Evolutionary conservation across 164 flowering plant species (phyloP), one percentile per base, ranked within the genome.

Genomic region (Cinnamomum chago): DNA sequence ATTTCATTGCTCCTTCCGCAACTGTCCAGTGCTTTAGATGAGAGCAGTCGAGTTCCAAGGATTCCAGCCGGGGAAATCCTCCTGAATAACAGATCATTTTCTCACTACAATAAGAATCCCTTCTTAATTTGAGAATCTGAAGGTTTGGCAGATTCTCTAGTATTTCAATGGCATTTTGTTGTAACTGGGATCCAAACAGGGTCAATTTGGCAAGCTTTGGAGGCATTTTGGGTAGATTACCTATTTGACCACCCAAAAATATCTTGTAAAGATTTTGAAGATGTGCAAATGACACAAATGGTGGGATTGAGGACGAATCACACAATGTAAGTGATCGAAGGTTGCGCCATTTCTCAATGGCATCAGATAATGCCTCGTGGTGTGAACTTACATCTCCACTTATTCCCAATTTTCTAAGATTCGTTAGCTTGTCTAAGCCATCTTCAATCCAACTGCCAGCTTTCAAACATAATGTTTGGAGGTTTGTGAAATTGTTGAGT

Each of bases 1-100:
- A 30, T 30, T 30, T 30, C 84, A 84, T 73, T n/a, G 81, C 82
- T 60, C 78, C 82, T 70, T 74, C 68, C 18, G 73, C 76, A 50
- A 84, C 70, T 2, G 1, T 52, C 83, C 81, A 82, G 66, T 81
- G 76, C 70, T 65, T 60, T 27, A 84, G 50, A 2, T 70, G 23
- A 40, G 76, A 24, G 1, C 12, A 1, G 0, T 27, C 65, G 25
- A 84, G 51, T 3, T 0, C 0, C 14, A 85, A 64, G n/a, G 2
- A 5, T 67, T 71, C 18, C 1, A 85, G 80, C 30, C 17, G 72
- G n/a, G 79, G 83, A 78, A 85, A 70, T 20, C 73, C 73, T 25
- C 58, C 27, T 23, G 73, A 5, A 70, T 47, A 51, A 17, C 30
- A 70, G 3, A 23, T 5, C 62, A 70, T 70, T 20, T 23, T 27